A percentile compares a stretch with the other conserved stretches of the same genome.
These are phyloP conservation scores for Solanum virginianum DNA, from an alignment of 257 asterid species.

Conservation along the genomic window DNA sequence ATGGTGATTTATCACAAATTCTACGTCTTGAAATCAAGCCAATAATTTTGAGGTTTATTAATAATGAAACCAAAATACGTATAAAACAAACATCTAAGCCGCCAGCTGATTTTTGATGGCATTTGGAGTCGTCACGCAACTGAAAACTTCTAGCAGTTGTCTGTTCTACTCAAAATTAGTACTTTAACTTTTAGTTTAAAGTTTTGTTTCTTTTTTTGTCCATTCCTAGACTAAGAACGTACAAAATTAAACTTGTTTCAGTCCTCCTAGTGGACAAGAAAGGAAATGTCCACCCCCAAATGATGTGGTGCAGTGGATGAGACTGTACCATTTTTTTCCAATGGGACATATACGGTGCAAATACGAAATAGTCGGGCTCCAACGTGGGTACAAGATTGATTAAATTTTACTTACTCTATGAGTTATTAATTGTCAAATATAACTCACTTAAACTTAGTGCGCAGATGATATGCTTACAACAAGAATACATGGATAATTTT, in stretches of 20 bases:
- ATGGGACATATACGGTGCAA: no score
- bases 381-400: not conserved
- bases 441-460: not conserved
- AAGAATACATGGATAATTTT: not conserved
- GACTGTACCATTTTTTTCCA: no score
- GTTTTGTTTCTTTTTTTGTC: not conserved
- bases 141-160: not conserved
- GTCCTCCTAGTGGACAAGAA: not conserved
- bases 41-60: not conserved
- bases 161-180: not conserved
- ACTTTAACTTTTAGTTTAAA: not conserved
- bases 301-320: no score
- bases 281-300: not conserved
- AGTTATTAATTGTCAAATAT: not conserved
- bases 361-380: no score
- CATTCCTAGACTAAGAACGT: not conserved
- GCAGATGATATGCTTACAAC: not conserved
- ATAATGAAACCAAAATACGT: no score
- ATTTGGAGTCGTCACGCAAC: not conserved
- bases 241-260: not conserved
- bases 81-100: no score
- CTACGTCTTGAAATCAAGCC: not conserved
- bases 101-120: not conserved
- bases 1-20: no score
- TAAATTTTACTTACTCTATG: not conserved